Evolutionary conservation across 352 stramenopile genomes (phyloP).

Genomic region (Peronospora tabacina): DNA sequence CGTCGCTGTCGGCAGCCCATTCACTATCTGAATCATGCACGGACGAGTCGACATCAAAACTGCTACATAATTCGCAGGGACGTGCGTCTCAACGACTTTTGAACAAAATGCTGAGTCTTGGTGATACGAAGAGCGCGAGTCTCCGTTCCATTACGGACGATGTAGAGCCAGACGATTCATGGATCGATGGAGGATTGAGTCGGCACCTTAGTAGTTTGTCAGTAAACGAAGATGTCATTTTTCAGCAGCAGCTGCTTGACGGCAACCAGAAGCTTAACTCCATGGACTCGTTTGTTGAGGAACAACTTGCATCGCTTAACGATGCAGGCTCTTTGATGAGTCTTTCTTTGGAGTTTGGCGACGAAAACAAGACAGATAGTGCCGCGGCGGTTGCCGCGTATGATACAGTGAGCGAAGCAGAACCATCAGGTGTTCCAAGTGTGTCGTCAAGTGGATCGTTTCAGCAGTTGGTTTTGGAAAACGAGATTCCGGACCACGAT

Average conservation of each 20-base stretch:
- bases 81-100: conserved; percentile 26
- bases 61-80: conserved; percentile 1
- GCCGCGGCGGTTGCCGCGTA: conserved; percentile 16
- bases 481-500: conserved; percentile 26
- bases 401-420: conserved; percentile 16
- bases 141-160: conserved; percentile 45
- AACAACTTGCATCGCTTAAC: conserved; percentile 37
- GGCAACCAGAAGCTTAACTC: conserved; percentile 28
- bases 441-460: conserved; percentile 25
- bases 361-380: conserved; percentile 18
- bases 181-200: conserved; percentile 41
- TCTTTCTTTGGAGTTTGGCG: conserved; percentile 22
- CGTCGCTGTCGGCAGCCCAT: conserved; percentile 15
- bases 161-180: conserved; percentile 40
- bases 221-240: conserved; percentile 18
- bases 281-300: conserved; percentile 31
- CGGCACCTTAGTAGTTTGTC: conserved; percentile 47
- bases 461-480: conserved; percentile 35
- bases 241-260: conserved; percentile 31
- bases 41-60: conserved; percentile 21
- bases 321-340: conserved; percentile 30
- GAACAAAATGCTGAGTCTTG: conserved; percentile 49
- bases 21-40: conserved; percentile 7
- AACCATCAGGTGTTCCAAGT: conserved; percentile 1
- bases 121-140: conserved; percentile 43